Evolutionary conservation across 495 filamentous ascomycete genomes (phyloP).

Genomic region (Xylaria palmicola): DNA sequence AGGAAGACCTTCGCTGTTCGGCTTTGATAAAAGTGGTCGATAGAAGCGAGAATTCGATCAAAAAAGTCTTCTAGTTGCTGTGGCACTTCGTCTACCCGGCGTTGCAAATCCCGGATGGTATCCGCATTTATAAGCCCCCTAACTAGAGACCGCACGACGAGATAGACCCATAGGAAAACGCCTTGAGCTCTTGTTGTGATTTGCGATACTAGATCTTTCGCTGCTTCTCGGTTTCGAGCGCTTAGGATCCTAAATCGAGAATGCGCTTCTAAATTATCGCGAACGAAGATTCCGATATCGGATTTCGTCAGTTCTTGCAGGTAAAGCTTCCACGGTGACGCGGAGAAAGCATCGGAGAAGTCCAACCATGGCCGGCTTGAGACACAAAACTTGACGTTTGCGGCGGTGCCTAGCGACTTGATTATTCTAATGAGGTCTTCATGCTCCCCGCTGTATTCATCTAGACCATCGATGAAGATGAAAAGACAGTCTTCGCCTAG

Average conservation of each 20-base stretch:
- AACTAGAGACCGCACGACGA: slow-evolving; percentile 27
- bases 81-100: slow-evolving; percentile 20
- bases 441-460: slow-evolving; percentile 36
- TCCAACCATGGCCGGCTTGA: slow-evolving; percentile 34
- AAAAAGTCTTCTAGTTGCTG: slow-evolving; percentile 25
- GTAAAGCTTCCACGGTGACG: slow-evolving; percentile 25
- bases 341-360: slow-evolving; percentile 26
- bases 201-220: slow-evolving; percentile 10
- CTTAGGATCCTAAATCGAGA: slow-evolving; percentile 9
- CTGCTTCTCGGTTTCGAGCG: background rate
- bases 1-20: background rate
- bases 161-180: slow-evolving; percentile 34
- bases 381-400: slow-evolving; percentile 35
- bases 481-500: slow-evolving; percentile 9
- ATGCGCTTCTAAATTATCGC: slow-evolving; percentile 16
- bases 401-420: background rate
- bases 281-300: slow-evolving; percentile 31
- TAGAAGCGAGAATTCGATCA: slow-evolving; percentile 10
- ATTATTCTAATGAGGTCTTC: slow-evolving; percentile 27
- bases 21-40: background rate
- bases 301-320: slow-evolving; percentile 32
- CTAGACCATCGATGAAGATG: slow-evolving; percentile 36
- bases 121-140: slow-evolving; percentile 21
- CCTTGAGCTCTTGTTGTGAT: slow-evolving; percentile 24
- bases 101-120: slow-evolving; percentile 21